Evolutionary conservation across 805 yeast species (phyloP).

Genomic region (Zygosaccharomyces bailii): DNA sequence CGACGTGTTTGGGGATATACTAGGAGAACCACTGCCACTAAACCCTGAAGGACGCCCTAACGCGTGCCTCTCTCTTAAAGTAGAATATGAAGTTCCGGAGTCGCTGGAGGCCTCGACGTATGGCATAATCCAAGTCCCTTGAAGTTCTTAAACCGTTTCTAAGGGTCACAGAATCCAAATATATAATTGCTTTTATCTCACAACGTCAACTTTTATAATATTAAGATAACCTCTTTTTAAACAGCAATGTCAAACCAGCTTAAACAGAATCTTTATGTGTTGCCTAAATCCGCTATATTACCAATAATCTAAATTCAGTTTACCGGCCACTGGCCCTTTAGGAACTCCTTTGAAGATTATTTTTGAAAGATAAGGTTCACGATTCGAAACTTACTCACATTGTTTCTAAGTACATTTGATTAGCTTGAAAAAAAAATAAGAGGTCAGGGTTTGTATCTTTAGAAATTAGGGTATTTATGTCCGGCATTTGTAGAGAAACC

Average conservation of each 20-base stretch:
- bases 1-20: conserved; percentile 1
- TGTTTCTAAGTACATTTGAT: not conserved
- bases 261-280: not conserved
- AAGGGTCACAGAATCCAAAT: not conserved
- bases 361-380: not conserved
- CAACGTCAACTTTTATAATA: not conserved
- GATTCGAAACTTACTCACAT: not conserved
- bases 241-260: not conserved
- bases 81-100: conserved; percentile 26
- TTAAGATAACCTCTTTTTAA: not conserved
- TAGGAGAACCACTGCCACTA: conserved; percentile 1
- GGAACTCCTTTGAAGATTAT: not conserved
- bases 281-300: not conserved
- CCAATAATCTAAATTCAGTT: not conserved
- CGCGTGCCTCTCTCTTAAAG: conserved; percentile 30
- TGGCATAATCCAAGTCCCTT: conserved; percentile 25
- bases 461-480: conserved; percentile 2
- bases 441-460: not conserved
- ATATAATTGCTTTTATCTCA: not conserved
- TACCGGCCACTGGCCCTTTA: conserved; percentile 2
- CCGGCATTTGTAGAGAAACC: not conserved
- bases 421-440: not conserved
- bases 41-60: conserved; percentile 12
- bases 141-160: not conserved
- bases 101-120: conserved; percentile 33